phyloP scores from a whole-genome alignment of 371 early-diverging fungal species.

The Mucor sp. region DNA sequence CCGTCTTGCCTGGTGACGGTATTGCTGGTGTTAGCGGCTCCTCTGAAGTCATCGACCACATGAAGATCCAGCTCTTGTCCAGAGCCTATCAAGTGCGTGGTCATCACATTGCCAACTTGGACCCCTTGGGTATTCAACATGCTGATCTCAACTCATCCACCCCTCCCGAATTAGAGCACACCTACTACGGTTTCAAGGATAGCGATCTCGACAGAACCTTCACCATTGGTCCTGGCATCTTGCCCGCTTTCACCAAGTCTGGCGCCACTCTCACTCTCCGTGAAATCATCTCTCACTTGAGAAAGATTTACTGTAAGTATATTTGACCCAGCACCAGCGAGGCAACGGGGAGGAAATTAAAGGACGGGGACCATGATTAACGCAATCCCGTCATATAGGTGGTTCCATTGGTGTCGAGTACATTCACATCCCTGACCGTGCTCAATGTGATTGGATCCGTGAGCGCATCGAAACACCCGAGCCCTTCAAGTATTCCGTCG shows the following conservation, averaged over 20 bases:
- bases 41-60: conserved; percentile 87
- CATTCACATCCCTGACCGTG: conserved; percentile 95
- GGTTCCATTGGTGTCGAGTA: conserved; percentile 89
- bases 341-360: neutral
- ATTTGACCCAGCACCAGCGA: neutral
- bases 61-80: conserved; percentile 97
- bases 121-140: conserved; percentile 87
- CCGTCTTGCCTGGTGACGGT: conserved; percentile 55
- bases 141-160: conserved; percentile 60
- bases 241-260: conserved; percentile 81
- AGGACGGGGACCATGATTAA: neutral
- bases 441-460: conserved; percentile 96
- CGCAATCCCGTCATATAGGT: neutral
- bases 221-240: conserved; percentile 92
- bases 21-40: conserved; percentile 38
- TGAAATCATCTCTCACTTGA: conserved; percentile 83
- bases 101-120: conserved; percentile 92
- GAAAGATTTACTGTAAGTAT: conserved; percentile 79
- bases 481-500: conserved; percentile 82
- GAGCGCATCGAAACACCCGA: conserved; percentile 87
- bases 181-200: conserved; percentile 94
- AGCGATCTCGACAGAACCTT: conserved; percentile 90
- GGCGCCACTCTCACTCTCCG: conserved; percentile 79
- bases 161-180: conserved; percentile 84
- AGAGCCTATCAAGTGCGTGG: conserved; percentile 98